phyloP scores from a whole-genome alignment of 73 alveolate genomes.

The Paramecium tetraurelia region DNA sequence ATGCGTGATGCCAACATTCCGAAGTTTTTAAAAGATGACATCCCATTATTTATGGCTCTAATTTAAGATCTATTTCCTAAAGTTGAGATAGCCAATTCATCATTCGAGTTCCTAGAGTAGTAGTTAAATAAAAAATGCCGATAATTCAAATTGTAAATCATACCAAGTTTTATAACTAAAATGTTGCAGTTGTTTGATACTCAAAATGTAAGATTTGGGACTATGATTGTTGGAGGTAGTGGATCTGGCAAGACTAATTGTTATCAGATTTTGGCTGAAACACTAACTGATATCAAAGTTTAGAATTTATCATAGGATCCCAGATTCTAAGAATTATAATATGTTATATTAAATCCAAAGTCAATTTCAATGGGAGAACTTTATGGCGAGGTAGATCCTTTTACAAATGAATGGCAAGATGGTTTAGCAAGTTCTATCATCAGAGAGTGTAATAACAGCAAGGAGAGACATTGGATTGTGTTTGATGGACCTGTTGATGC shows the following conservation, averaged over 20 bases:
- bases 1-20: constrained; percentile 99
- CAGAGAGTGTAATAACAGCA: constrained; percentile 65
- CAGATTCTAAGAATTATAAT: constrained; percentile 78
- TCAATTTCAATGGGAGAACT: constrained; percentile 80
- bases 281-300: constrained; percentile 85
- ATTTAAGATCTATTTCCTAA: constrained; percentile 99
- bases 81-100: constrained; percentile 75
- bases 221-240: constrained; percentile 98
- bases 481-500: constrained; percentile 99
- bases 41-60: constrained; percentile 91
- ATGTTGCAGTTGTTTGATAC: constrained; percentile 97
- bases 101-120: constrained; percentile 71
- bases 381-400: constrained; percentile 73
- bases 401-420: constrained; percentile 96
- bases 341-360: constrained; percentile 90
- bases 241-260: constrained; percentile 99
- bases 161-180: constrained; percentile 83
- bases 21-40: constrained; percentile 98
- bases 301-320: constrained; percentile 74
- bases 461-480: constrained; percentile 92
- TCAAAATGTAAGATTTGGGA: constrained; percentile 95
- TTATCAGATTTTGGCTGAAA: constrained; percentile 86
- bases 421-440: constrained; percentile 66
- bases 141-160: constrained; percentile 72
- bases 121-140: constrained; percentile 64